Conservation (phyloP, 2,329 filamentous ascomycete species). For the Beauveria caledonica region DNA sequence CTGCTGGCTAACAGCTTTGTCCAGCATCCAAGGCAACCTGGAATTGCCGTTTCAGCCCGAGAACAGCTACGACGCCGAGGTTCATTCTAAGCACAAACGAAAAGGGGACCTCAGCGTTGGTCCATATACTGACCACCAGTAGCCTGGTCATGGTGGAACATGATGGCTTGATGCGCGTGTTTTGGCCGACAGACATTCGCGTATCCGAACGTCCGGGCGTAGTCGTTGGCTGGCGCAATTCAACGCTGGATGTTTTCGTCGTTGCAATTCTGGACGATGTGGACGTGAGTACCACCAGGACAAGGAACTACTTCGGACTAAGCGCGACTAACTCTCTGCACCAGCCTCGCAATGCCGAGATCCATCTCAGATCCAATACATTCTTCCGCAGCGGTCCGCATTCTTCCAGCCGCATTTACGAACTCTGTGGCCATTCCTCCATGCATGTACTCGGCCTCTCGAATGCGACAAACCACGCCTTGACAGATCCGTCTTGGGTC, state of each 20-base stretch:
- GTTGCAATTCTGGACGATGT: slow-evolving; percentile 85
- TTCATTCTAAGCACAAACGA: slow-evolving; percentile 60
- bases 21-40: slow-evolving; percentile 73
- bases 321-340: slow-evolving; percentile 18
- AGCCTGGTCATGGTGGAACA: slow-evolving; percentile 56
- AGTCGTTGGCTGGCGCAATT: slow-evolving; percentile 93
- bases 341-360: slow-evolving; percentile 72
- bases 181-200: slow-evolving; percentile 87
- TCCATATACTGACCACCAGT: not conserved
- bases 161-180: slow-evolving; percentile 94
- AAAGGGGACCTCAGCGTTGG: slow-evolving; percentile 14
- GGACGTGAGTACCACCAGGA: slow-evolving; percentile 51
- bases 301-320: no score
- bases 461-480: slow-evolving; percentile 50
- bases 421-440: slow-evolving; percentile 71
- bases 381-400: slow-evolving; percentile 78
- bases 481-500: slow-evolving; percentile 60
- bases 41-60: slow-evolving; percentile 80
- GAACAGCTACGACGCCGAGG: slow-evolving; percentile 91
- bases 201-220: slow-evolving; percentile 68
- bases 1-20: slow-evolving; percentile 15
- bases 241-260: slow-evolving; percentile 80
- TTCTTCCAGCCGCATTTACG: slow-evolving; percentile 70
- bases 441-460: slow-evolving; percentile 82
- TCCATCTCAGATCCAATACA: slow-evolving; percentile 74